Evolutionary conservation across 2,329 filamentous ascomycete species (phyloP), one percentile per base, ranked within the genome.

Genomic region (Cladosporium velox): DNA sequence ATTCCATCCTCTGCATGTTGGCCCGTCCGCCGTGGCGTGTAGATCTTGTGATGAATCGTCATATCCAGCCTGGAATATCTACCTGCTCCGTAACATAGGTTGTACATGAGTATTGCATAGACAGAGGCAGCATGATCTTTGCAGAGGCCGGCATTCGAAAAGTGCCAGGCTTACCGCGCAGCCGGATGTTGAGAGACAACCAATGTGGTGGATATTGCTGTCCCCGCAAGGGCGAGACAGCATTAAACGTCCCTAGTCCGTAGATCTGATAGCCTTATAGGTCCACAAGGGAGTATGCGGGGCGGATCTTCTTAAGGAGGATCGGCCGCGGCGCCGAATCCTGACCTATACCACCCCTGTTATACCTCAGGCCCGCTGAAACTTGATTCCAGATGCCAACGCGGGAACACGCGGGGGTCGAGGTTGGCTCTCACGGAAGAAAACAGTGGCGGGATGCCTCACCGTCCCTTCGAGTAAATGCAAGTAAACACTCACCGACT

Each of bases 141-240:
- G 41, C n/a, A 21, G n/a, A n/a, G 21, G 41, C 41, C 10, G n/a
- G 41, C 8, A n/a, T 11, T 21, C n/a, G 2, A 11, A 47, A 47
- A 47, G 2, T 6, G 41, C n/a, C 32, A 54, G 18, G 10, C 32
- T 1, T 35, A 12, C 32, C 30, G 47, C 24, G 24, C 34, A 55
- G 44, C 38, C n/a, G 47, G 32, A 21, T 57, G 61, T 64, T 64
- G 61, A 64, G 61, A 64, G 51, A 64, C 61, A 64, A 15, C 51
- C 49, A 21, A 24, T 6, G 32, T 18, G 34, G 44, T 57, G 51
- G 61, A 44, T 28, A 44, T 64, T 30, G 15, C 21, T 32, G 7
- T 51, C 28, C 44, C 59, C 49, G 12, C 60, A 49, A 57, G 24
- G 24, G 51, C 30, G 38, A 59, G 38, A 35, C 47, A 24, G 12